A percentile compares a stretch with the other conserved stretches of the same genome.
Conservation (phyloP, 78 protist species). For the Dictyostelium brefeldianum region DNA sequence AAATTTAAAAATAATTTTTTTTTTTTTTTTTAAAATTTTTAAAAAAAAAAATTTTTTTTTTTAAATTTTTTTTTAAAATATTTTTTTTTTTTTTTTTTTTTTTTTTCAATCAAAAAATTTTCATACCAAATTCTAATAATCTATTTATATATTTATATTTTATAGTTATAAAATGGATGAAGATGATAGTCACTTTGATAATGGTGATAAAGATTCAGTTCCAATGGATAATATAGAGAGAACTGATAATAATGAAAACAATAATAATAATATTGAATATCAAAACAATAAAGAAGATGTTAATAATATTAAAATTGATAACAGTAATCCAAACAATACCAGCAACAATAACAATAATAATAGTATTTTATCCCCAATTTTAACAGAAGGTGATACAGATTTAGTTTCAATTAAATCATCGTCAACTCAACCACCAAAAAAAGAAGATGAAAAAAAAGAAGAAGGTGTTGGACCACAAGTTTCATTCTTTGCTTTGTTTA, state of each 20-base stretch:
- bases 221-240: background rate
- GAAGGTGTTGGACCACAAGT: slow-evolving; percentile 32
- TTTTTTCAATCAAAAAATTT: no score
- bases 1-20: no score
- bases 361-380: slow-evolving; percentile 3
- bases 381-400: background rate
- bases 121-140: no score
- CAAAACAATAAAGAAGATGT: slow-evolving; percentile 5
- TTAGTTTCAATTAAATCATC: background rate
- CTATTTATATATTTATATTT: no score
- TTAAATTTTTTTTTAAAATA: no score
- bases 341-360: background rate
- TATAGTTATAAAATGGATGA: no score
- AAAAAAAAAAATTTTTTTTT: no score
- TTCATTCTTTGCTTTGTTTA: slow-evolving; percentile 32
- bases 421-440: background rate
- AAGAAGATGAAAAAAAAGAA: slow-evolving; percentile 39
- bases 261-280: background rate
- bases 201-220: background rate
- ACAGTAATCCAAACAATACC: background rate
- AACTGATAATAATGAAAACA: background rate
- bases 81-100: no score
- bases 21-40: no score
- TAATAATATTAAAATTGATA: background rate
- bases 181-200: no score